These are phyloP conservation scores for Backusella liffmaniae DNA, from an alignment of 192 early-diverging fungal species.

Conservation along the genomic window DNA sequence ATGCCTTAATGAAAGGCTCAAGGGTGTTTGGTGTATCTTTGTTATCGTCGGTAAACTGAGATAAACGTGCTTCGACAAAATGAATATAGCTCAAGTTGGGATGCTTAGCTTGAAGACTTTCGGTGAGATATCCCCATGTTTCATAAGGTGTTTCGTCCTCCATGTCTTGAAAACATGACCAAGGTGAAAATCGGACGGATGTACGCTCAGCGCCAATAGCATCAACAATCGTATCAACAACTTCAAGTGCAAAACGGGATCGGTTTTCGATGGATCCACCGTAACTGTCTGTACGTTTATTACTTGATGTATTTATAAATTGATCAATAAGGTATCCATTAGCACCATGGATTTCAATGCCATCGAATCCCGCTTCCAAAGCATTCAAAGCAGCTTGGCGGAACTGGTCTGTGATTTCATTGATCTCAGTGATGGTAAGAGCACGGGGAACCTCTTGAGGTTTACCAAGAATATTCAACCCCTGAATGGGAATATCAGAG, in stretches of 20 bases:
- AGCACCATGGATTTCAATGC: conserved; percentile 84
- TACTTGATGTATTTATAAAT: conserved; percentile 74
- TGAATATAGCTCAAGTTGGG: conserved; percentile 33
- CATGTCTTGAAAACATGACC: conserved; percentile 29
- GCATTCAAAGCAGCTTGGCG: conserved; percentile 64
- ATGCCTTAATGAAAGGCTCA: not conserved
- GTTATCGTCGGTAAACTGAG: not conserved
- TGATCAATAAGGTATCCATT: conserved; percentile 88
- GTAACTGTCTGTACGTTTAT: conserved; percentile 64
- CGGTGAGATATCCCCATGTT: conserved; percentile 27
- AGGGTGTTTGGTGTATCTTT: not conserved
- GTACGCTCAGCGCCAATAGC: conserved; percentile 25
- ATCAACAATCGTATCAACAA: conserved; percentile 11
- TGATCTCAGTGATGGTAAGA: conserved; percentile 9
- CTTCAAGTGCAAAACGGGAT: conserved; percentile 21
- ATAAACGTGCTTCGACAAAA: conserved; percentile 23
- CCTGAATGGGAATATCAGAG: conserved; percentile 18
- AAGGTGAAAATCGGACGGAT: conserved; percentile 32
- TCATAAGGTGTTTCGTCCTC: conserved; percentile 15
- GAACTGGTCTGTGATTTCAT: not conserved
- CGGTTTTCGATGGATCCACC: conserved; percentile 20
- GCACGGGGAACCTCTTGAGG: conserved; percentile 20
- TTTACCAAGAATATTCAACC: conserved; percentile 1
- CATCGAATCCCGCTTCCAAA: conserved; percentile 79
- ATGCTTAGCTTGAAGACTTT: conserved; percentile 18